Base-by-base conservation (phyloP, 2,329 filamentous ascomycete genomes). In the Alternaria viburni region DNA sequence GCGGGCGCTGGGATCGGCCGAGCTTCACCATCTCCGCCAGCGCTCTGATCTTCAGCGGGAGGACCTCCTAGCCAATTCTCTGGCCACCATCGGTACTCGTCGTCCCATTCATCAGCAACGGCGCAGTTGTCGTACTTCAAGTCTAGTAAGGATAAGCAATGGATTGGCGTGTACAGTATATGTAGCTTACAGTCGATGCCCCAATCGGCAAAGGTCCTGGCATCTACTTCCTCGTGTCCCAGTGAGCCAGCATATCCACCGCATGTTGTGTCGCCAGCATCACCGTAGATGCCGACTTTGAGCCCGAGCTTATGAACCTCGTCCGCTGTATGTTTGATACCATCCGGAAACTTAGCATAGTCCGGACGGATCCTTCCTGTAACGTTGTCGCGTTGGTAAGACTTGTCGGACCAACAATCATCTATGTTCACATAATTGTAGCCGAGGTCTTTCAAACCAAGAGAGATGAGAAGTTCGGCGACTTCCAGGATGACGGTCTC, bases 281-380 rank as follows among this genome's bases (percentile, higher is more conserved):
- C 84, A 65, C 85, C 84, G 69, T 90, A 90, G 45, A 90, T 87
- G 0, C 89, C 88, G 5, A 90, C 73, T 72, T 90, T 90, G 43
- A 90, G 68, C 1, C 86, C 87, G 66, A 88, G 70, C 2, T 69
- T 77, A 63, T 90, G 88, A 19, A 90, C 82, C 60, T 85, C 72
- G 13, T 84, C 76, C 1, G 87, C 87, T 1, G 85, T 73, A 7
- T 83, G 82, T 15, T 81, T 81, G 64, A 90, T 90, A 1, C 88
- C 88, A 9, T 83, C 73, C 0, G 88, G 88, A 61, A 89, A 90
- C 73, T 1, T 69, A 5, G 87, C 87, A 64, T 89, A 89, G 44
- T 80, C 59, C 65, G 80, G 62, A 72, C 74, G 21, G 75, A 83
- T 55, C 72, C 77, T 59, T 65, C 74, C 54, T 32, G 70, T 66